Evolutionary conservation across 2,329 filamentous ascomycete species (phyloP).

Genomic region (Pseudogymnoascus sp.): DNA sequence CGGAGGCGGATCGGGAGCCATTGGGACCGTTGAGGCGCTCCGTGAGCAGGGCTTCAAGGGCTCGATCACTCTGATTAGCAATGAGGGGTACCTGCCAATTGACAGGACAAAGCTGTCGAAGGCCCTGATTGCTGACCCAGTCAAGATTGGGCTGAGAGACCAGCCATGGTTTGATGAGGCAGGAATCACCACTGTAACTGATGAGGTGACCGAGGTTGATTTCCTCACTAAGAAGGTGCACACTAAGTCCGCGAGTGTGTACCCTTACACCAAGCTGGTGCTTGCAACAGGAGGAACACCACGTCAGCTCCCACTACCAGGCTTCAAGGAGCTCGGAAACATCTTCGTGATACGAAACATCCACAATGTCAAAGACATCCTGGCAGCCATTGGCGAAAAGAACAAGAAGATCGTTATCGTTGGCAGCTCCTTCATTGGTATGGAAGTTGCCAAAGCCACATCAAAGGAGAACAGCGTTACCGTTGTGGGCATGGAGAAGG

Average conservation of each 20-base stretch:
- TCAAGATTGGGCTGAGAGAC: conserved; percentile 70
- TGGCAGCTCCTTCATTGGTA: conserved; percentile 92
- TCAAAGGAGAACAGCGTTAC: conserved; percentile 73
- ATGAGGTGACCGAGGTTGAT: conserved; percentile 65
- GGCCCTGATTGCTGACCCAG: conserved; percentile 71
- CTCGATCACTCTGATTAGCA: conserved; percentile 71
- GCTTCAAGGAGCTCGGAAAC: conserved; percentile 79
- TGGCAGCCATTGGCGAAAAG: conserved; percentile 69
- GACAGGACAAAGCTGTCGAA: conserved; percentile 96
- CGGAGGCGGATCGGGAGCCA: conserved; percentile 75
- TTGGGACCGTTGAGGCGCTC: conserved; percentile 75
- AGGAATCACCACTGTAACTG: conserved; percentile 48
- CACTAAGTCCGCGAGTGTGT: conserved; percentile 65
- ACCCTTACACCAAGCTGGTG: conserved; percentile 78
- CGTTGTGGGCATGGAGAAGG: conserved; percentile 80
- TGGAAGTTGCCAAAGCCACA: conserved; percentile 88
- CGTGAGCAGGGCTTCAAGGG: conserved; percentile 75
- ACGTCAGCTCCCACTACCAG: conserved; percentile 65
- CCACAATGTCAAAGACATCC: conserved; percentile 69
- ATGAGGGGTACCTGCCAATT: conserved; percentile 78
- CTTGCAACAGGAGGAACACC: conserved; percentile 81
- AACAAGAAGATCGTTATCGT: conserved; percentile 89
- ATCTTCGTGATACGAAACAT: conserved; percentile 77
- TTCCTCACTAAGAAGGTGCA: conserved; percentile 64
- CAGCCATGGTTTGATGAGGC: conserved; percentile 66